Percentiles rank a stretch among this genome's conserved stretches.
Conservation (phyloP, 345 rosid genomes). For the Barbarea vulgaris region DNA sequence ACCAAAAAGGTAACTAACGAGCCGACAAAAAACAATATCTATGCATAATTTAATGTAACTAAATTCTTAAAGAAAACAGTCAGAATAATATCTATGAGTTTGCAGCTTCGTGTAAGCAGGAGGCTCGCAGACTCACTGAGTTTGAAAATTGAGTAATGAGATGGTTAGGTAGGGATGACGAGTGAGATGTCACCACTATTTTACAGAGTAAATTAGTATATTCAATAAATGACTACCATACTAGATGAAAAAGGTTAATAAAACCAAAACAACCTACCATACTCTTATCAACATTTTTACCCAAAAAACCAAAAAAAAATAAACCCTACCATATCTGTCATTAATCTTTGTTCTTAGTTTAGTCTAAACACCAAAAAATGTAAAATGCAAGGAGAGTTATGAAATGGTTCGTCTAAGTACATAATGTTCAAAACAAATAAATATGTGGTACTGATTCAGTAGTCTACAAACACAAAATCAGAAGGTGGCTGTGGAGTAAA, state of each 20-base stretch:
- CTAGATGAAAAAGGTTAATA: not conserved
- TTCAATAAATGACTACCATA: not conserved
- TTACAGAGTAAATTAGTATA: not conserved
- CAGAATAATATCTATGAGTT: not conserved
- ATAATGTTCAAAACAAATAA: no score
- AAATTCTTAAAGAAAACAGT: no score
- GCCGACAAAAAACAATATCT: not conserved
- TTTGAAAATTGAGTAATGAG: not conserved
- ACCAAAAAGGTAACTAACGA: not conserved
- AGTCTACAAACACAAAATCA: no score
- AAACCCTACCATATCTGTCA: not conserved
- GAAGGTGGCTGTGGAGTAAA: no score
- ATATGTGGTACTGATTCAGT: no score
- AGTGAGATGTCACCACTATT: not conserved
- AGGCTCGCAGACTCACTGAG: not conserved
- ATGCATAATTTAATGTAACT: not conserved
- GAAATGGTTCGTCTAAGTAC: no score
- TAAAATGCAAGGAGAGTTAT: no score
- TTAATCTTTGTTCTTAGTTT: no score
- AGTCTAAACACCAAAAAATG: no score
- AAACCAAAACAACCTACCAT: no score
- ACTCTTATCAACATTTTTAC: no score
- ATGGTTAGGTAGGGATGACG: conserved; percentile 5
- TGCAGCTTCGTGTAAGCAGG: conserved; percentile 17
- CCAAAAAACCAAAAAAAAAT: no score